Evolutionary conservation across 2,329 filamentous ascomycete genomes (phyloP).

Genomic region (Aspergillus fijiensis): DNA sequence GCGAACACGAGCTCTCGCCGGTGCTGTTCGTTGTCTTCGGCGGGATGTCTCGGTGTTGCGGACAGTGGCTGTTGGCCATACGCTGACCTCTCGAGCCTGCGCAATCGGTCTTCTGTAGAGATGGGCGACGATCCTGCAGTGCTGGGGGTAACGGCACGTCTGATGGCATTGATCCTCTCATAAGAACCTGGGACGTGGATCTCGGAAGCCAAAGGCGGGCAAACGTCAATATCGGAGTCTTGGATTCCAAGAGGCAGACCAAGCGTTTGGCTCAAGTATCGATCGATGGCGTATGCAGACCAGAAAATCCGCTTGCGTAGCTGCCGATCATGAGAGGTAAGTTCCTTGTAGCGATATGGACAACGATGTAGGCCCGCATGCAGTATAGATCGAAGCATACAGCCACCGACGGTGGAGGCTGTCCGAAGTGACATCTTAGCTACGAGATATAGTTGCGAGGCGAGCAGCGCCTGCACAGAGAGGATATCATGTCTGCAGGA

Average conservation of each 20-base stretch:
- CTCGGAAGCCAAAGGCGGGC: slow-evolving; percentile 47
- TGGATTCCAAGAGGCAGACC: slow-evolving; percentile 44
- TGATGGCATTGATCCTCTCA: slow-evolving; percentile 5
- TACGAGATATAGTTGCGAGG: slow-evolving; percentile 51
- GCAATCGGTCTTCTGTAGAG: not conserved
- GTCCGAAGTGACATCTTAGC: slow-evolving; percentile 50
- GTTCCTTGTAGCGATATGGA: slow-evolving; percentile 51
- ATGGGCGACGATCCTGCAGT: not conserved
- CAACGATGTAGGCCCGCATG: slow-evolving; percentile 55
- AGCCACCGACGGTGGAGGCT: slow-evolving; percentile 51
- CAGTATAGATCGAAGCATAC: slow-evolving; percentile 49
- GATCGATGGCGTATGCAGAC: slow-evolving; percentile 43
- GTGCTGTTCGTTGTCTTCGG: slow-evolving; percentile 15
- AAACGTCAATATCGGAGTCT: slow-evolving; percentile 46
- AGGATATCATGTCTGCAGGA: slow-evolving; percentile 45
- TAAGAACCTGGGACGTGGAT: slow-evolving; percentile 33
- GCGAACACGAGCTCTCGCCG: slow-evolving; percentile 36
- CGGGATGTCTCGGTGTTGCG: slow-evolving; percentile 1
- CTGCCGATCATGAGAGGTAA: slow-evolving; percentile 43
- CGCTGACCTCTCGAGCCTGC: not conserved
- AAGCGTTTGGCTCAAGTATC: slow-evolving; percentile 43
- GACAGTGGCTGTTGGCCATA: not conserved
- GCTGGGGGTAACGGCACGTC: not conserved
- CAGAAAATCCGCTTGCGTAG: slow-evolving; percentile 45
- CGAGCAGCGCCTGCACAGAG: slow-evolving; percentile 52